These are phyloP conservation scores for Mucor piriformis DNA, from an alignment of 371 early-diverging fungal genomes.

Conservation along the genomic window DNA sequence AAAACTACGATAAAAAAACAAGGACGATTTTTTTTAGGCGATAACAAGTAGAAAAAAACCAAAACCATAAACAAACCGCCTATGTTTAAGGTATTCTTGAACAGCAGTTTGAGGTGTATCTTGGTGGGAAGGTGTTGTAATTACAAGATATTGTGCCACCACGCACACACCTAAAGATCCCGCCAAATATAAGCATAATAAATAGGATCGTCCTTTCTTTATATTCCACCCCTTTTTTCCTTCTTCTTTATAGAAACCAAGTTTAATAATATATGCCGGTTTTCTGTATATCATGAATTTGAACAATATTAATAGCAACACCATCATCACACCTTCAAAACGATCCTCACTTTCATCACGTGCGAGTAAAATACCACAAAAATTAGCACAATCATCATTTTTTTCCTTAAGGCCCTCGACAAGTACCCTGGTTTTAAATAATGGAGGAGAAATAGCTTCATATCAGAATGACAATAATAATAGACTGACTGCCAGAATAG, in stretches of 20 bases:
- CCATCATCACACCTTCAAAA: slow-evolving; percentile 1
- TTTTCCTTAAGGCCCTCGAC: slow-evolving; percentile 22
- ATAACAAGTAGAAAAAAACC: background rate
- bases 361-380: slow-evolving; percentile 32
- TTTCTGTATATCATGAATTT: slow-evolving; percentile 9
- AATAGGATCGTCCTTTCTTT: slow-evolving; percentile 15
- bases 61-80: background rate
- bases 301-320: slow-evolving; percentile 5
- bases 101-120: no score
- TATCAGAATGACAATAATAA: slow-evolving; percentile 4
- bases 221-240: slow-evolving; percentile 1
- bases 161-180: slow-evolving; percentile 4
- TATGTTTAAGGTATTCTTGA: no score
- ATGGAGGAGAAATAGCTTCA: background rate
- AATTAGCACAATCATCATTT: slow-evolving; percentile 20
- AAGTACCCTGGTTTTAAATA: slow-evolving; percentile 7
- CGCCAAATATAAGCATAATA: slow-evolving; percentile 17
- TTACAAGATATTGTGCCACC: background rate
- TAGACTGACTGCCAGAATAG: slow-evolving; percentile 11
- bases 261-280: background rate
- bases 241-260: background rate
- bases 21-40: background rate
- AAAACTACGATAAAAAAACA: background rate
- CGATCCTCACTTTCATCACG: slow-evolving; percentile 26
- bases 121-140: background rate